Conservation (phyloP, 2,329 filamentous ascomycete species). For the Trichothecium roseum region DNA sequence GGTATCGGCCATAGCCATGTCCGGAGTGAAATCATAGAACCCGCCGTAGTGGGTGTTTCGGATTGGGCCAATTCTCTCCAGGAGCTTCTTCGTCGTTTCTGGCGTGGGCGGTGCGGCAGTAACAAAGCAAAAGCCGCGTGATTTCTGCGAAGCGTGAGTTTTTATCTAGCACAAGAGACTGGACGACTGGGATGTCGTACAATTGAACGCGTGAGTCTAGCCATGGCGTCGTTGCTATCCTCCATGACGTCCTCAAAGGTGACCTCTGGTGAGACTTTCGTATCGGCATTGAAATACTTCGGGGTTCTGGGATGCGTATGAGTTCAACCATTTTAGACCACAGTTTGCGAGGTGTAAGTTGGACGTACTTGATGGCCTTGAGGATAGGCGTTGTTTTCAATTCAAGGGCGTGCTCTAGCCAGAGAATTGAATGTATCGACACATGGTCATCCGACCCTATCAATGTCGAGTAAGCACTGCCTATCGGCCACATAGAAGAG, state of each 20-base stretch:
- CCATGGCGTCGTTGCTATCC: slow-evolving; percentile 1
- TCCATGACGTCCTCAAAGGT: slow-evolving; percentile 33
- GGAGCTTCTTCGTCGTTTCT: slow-evolving; percentile 59
- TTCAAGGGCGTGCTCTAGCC: too few species aligned
- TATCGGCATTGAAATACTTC: too few species aligned
- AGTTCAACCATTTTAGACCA: too few species aligned
- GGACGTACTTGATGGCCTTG: too few species aligned
- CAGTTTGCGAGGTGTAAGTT: too few species aligned
- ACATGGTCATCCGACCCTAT: slow-evolving; percentile 59
- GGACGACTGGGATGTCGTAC: not conserved
- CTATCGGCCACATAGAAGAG: too few species aligned
- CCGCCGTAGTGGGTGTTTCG: slow-evolving; percentile 83
- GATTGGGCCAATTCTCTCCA: slow-evolving; percentile 78
- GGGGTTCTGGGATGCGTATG: slow-evolving; percentile 11
- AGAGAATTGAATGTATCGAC: too few species aligned
- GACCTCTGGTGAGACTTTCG: slow-evolving; percentile 42
- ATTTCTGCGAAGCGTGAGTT: slow-evolving; percentile 34
- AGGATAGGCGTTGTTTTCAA: too few species aligned
- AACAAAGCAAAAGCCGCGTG: slow-evolving; percentile 70
- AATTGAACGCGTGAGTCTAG: slow-evolving; percentile 1
- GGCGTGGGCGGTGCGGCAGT: slow-evolving; percentile 56
- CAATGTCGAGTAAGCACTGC: slow-evolving; percentile 2
- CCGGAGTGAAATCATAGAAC: slow-evolving; percentile 74
- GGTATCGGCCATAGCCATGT: slow-evolving; percentile 79
- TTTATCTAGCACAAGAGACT: not conserved